A percentile compares a stretch with the other conserved stretches of the same genome.
Conservation (phyloP, 768 basidiomycete species). For the Rhodosporidiobolus odoratus region DNA sequence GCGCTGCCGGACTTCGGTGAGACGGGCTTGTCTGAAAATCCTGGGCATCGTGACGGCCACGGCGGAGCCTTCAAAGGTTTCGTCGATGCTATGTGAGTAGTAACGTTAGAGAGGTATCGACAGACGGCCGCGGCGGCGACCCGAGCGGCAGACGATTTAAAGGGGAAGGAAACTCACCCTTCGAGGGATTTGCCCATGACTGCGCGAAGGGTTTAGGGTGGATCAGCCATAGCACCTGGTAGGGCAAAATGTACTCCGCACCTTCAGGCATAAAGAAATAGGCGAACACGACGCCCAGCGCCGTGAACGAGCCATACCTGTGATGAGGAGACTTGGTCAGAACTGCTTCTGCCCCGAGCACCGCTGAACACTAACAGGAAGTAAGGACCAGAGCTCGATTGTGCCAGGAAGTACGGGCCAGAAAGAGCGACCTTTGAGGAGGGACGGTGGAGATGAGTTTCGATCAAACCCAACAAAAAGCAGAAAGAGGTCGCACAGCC, state of each 20-base stretch:
- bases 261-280: conserved; percentile 22
- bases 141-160: too few relatives aligned
- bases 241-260: background rate
- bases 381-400: background rate
- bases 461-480: too few relatives aligned
- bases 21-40: background rate
- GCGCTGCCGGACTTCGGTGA: conserved; percentile 10
- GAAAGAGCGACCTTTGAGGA: conserved; percentile 6
- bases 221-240: too few relatives aligned
- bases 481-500: background rate
- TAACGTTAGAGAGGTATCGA: background rate
- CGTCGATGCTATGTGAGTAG: background rate
- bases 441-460: background rate
- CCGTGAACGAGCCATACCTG: conserved; percentile 16
- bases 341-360: background rate
- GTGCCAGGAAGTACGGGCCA: conserved; percentile 14
- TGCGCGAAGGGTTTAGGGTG: background rate
- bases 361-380: background rate
- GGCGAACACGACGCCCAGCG: conserved; percentile 7
- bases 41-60: background rate
- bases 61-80: background rate
- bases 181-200: conserved; percentile 15
- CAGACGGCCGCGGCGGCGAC: too few relatives aligned
- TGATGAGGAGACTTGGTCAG: background rate
- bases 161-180: background rate